Evolutionary conservation across 2,329 filamentous ascomycete genomes (phyloP), one percentile per base, ranked within the genome.

Genomic region (Aspergillus tubingensis): DNA sequence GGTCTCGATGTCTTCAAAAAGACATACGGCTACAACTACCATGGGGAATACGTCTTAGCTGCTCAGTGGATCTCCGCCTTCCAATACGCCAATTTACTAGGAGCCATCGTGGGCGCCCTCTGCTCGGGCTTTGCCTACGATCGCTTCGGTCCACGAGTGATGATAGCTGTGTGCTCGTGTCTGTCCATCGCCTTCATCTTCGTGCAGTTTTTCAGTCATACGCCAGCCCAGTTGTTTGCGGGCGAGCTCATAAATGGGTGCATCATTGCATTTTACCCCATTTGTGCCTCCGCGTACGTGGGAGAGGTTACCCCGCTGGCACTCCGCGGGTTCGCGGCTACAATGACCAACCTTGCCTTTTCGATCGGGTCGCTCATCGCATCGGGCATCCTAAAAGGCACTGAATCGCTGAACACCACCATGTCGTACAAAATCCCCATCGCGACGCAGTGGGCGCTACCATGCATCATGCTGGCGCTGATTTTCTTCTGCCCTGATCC

Each of bases 191-290:
- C 74, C 1, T 81, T 87, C 43, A 81, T 88, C 59, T 88, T 87
- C 69, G 82, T 88, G 58, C 85, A 87, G 64, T 87, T 88, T 76
- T 88, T 87, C 66, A 84, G 85, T 11, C 80, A 81, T 2, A 83
- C 81, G 0, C 77, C 87, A 11, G 68, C 79, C 7, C 81, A 83
- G 11, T 77, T 88, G 2, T 80, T 87, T n/a, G 83, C 83, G 2
- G 84, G 85, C 27, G 85, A 88, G 76, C 76, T 89, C 2, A 77
- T 89, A 0, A 83, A 83, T 23, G 86, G 87, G 1, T 76, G 88
- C 6, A 82, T 88, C 0, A 78, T 86, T n/a, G 86, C 85, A 2
- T 84, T 83, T 56, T 88, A 86, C 68, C 84, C 85, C 5, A 83
- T 86, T 25, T 83, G 83, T 56, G 82, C 82, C 0, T 82, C 70